Evolutionary conservation across 164 flowering plant genomes (phyloP).

Genomic region (Cinnamomum micranthum): DNA sequence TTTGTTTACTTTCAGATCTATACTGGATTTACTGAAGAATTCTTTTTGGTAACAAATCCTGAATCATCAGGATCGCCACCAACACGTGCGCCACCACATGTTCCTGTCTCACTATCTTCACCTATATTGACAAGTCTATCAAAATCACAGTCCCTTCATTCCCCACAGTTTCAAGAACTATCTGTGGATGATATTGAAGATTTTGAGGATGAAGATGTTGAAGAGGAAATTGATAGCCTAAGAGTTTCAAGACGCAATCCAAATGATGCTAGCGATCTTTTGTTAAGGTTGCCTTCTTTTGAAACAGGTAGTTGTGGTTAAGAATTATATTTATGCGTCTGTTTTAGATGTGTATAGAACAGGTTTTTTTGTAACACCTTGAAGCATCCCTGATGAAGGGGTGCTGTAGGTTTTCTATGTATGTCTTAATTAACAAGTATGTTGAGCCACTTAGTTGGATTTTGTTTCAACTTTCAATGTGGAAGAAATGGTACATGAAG

Average conservation of each 20-base stretch:
- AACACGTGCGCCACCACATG: constrained; percentile 70
- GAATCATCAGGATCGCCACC: constrained; percentile 91
- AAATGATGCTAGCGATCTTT: constrained; percentile 74
- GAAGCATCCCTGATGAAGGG: background rate
- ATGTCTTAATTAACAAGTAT: background rate
- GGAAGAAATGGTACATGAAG: background rate
- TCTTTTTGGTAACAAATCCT: constrained; percentile 74
- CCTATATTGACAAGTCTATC: constrained; percentile 40
- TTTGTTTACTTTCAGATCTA: constrained; percentile 41
- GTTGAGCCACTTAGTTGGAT: background rate
- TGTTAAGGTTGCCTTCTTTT: constrained; percentile 68
- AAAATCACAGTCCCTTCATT: constrained; percentile 59
- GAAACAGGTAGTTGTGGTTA: constrained; percentile 56
- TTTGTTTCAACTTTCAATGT: background rate
- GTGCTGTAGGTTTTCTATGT: background rate
- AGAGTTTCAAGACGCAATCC: constrained; percentile 58
- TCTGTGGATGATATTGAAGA: constrained; percentile 92
- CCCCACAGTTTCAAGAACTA: constrained; percentile 60
- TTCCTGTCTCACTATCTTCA: constrained; percentile 44
- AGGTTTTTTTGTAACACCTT: background rate
- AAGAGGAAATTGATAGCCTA: constrained; percentile 58
- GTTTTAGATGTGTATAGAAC: background rate
- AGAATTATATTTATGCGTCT: constrained; percentile 1
- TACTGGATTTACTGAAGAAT: constrained; percentile 63
- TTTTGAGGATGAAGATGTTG: constrained; percentile 77